These are phyloP conservation scores for Luzula sylvatica DNA, from an alignment of 176 grass and related monocot genomes.

Conservation along the genomic window DNA sequence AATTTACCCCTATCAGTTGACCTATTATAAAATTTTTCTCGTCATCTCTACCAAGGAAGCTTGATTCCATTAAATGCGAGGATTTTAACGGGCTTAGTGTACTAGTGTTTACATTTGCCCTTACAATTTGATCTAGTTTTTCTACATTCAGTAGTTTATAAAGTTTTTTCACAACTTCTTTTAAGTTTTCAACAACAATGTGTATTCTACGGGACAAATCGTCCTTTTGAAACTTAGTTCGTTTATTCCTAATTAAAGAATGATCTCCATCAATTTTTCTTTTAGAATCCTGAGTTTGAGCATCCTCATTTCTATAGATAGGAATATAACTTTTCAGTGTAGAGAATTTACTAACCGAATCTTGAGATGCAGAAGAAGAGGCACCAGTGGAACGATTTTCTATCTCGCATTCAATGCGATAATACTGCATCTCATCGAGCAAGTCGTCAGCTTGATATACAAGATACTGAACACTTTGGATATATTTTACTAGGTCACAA, in stretches of 20 bases:
- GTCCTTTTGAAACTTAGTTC: neutral
- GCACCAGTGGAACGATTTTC: neutral
- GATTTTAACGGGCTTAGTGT: neutral
- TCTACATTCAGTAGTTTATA: neutral
- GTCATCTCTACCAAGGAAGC: conserved; percentile 20
- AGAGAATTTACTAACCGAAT: neutral
- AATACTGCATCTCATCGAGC: conserved; percentile 49
- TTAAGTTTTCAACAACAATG: neutral
- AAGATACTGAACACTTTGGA: conserved; percentile 22
- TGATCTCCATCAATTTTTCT: neutral
- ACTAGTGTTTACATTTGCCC: too few species aligned
- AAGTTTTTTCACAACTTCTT: neutral
- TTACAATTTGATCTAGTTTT: too few species aligned
- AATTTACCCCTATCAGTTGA: neutral
- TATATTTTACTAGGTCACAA: conserved; percentile 27
- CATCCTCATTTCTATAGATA: neutral
- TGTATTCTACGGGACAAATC: neutral
- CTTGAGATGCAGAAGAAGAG: too few species aligned
- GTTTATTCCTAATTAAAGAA: neutral
- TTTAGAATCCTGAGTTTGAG: neutral
- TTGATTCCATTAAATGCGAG: neutral
- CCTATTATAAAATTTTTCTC: conserved; percentile 13
- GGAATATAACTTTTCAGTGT: neutral
- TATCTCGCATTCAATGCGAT: conserved; percentile 30
- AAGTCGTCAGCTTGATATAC: conserved; percentile 41